Conservation (phyloP, 768 basidiomycete genomes). For the Agrocybe pediades region DNA sequence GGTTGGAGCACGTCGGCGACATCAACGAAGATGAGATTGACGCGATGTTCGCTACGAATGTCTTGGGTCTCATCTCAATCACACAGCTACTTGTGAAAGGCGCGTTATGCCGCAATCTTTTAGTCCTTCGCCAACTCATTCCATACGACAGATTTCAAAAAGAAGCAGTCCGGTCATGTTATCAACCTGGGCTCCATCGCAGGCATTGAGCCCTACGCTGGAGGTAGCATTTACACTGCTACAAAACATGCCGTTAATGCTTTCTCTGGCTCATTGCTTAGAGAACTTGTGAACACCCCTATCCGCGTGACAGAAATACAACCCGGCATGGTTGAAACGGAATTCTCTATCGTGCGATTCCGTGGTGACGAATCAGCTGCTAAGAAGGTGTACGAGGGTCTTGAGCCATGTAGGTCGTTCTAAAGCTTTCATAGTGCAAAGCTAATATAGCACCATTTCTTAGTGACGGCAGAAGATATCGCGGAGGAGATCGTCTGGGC, state of each 20-base stretch:
- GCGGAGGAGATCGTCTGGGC: constrained; percentile 99
- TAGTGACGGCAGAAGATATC: constrained; percentile 84
- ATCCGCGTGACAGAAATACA: constrained; percentile 95
- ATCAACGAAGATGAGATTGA: constrained; percentile 79
- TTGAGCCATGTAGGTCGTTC: constrained; percentile 76
- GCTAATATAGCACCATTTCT: constrained; percentile 9
- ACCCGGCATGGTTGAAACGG: constrained; percentile 74
- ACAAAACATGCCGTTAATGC: constrained; percentile 87
- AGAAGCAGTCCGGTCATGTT: constrained; percentile 77
- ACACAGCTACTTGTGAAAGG: constrained; percentile 76
- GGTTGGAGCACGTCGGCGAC: constrained; percentile 84
- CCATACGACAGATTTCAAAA: constrained; percentile 68
- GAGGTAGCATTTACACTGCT: constrained; percentile 91
- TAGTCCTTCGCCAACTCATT: not conserved
- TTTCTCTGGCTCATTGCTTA: constrained; percentile 79
- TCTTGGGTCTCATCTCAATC: constrained; percentile 81
- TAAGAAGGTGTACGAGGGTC: constrained; percentile 87
- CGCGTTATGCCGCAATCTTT: constrained; percentile 21
- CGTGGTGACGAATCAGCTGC: constrained; percentile 82
- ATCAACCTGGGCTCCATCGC: constrained; percentile 97
- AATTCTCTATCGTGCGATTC: constrained; percentile 91
- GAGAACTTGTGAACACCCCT: constrained; percentile 89
- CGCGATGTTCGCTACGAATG: constrained; percentile 80
- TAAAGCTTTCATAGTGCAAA: not conserved
- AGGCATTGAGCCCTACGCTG: constrained; percentile 83